Base-by-base conservation (phyloP, 1,284 basidiomycete genomes). In the Ustilago sp. region DNA sequence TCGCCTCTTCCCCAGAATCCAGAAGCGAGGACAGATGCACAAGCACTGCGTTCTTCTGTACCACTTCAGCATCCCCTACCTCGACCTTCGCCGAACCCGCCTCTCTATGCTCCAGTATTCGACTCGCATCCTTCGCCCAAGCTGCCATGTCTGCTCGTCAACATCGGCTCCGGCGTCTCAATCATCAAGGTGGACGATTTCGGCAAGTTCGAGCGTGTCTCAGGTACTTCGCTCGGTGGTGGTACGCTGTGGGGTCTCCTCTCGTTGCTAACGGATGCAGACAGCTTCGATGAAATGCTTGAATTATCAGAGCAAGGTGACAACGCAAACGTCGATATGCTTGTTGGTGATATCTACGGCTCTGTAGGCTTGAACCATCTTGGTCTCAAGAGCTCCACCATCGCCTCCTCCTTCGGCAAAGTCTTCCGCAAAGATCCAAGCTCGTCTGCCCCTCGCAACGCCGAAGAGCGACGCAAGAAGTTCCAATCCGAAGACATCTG, bases 341-440 rank as follows among this genome's bases (percentile, higher is more conserved):
- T 99, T 59, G 96, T 99, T 51, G 95, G 96, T 35, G 97, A 99
- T 88, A 99, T 99, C 79, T 99, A 99, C 85, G 96, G 95, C 31
- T 93, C 93, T 74, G 91, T 99, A 39, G 81, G 82, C 8, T 71
- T 80, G 60, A 78, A 81, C 50, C 70, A 77, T 43, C 65, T 85
- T 32, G 97, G 97, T 5, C 90, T 99, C 65, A 99, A 98, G 88
- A 95, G 94, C 38, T 95, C 94, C 11, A 98, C 93, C 86, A 99
- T 99, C 83, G 97, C 97, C 5, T 97, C 94, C 71, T 94, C 94
- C 15, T 99, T 99, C 86, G 97, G 97, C 57, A 99, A 99, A 85
- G 97, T 99, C 53, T 98, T 99, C 89, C 93, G 93, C 87, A 94
- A 96, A 80, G 83, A 82, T 52, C 69, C 75, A 15, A 68, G 64